Base-by-base conservation (phyloP, 2,329 filamentous ascomycete species). In the Cercospora citrullina region DNA sequence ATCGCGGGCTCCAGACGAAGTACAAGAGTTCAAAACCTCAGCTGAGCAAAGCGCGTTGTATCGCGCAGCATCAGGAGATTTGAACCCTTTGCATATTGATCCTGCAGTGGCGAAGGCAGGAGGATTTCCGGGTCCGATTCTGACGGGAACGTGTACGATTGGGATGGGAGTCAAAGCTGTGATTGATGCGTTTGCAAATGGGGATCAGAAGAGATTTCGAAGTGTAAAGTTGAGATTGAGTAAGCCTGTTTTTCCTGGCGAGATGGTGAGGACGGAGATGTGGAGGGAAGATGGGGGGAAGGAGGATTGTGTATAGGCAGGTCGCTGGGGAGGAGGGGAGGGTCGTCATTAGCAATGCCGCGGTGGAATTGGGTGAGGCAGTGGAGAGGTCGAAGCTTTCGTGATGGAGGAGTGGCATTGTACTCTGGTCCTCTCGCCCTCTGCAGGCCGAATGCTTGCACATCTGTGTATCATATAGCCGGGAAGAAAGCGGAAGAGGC, bases 401-500 rank as follows among this genome's bases (percentile, higher is more conserved):
- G 48, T 53, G 12, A 53, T 12, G 5, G 3, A 26, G 12, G 2
- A 26, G 48, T 39, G 36, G 36, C n/a, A 5, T 39, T 39, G 14
- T 3, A 14, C 1, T 1, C 26, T 28, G 26, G 26, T 28, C 26
- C 26, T 28, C 26, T 28, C 26, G 26, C 26, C 26, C 26, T 28
- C 26, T 28, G 26, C 26, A 28, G 26, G 26, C 26, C 26, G 26
- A 1, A 16, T n/a, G 36, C 14, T 39, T 7, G 45, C 9, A 48
- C 26, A 51, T 8, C 5, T 28, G 1, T 39, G 45, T 21, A n/a
- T n/a, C n/a, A n/a, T n/a, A n/a, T n/a, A 30, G 16, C 6, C 61
- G 61, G 61, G 21, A 23, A 63, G 42, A 63, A 53, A 14, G 45
- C 61, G 61, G 61, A 36, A 63, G 23, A 28, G 61, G n/a, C 1